Percentiles rank a stretch among this genome's conserved stretches.
Evolutionary conservation across 306 rosid species (phyloP).

Genomic region (Myrica gale): DNA sequence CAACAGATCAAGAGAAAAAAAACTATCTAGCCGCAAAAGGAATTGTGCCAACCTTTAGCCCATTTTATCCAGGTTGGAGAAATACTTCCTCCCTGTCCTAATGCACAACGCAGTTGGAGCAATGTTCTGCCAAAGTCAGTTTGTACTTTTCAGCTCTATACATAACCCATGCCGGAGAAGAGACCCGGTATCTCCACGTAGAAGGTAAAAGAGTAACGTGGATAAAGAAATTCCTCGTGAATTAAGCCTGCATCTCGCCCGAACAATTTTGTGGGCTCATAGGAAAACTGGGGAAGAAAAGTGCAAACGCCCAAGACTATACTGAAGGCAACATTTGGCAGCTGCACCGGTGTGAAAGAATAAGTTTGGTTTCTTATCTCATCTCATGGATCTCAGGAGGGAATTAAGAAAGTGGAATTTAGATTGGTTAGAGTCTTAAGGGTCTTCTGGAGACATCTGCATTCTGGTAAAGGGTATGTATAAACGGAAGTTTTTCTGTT

Average conservation of each 20-base stretch:
- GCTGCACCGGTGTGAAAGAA: constrained; percentile 24
- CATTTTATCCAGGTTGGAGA: no score
- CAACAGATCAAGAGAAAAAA: no score
- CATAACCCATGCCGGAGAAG: background rate
- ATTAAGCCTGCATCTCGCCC: constrained; percentile 33
- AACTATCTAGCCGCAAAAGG: constrained; percentile 14
- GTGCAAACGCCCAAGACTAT: constrained; percentile 24
- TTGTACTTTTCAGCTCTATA: background rate
- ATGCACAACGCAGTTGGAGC: background rate
- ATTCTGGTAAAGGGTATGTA: constrained; percentile 89
- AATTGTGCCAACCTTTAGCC: constrained; percentile 1
- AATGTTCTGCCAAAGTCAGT: constrained; percentile 6
- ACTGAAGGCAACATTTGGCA: constrained; percentile 3
- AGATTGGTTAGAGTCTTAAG: constrained; percentile 36
- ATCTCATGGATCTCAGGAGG: constrained; percentile 24
- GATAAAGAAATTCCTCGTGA: constrained; percentile 20
- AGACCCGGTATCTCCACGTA: constrained; percentile 24
- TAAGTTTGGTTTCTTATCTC: constrained; percentile 25
- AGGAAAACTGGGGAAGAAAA: constrained; percentile 24
- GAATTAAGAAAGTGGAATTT: constrained; percentile 27
- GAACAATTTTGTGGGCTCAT: constrained; percentile 7
- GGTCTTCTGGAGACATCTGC: constrained; percentile 73
- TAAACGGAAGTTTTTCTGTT: constrained; percentile 90
- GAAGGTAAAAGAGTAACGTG: constrained; percentile 22
- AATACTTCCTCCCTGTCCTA: background rate